phyloP scores from a whole-genome alignment of 2,329 filamentous ascomycete species.

The Phaeophleospora eucalypticola region DNA sequence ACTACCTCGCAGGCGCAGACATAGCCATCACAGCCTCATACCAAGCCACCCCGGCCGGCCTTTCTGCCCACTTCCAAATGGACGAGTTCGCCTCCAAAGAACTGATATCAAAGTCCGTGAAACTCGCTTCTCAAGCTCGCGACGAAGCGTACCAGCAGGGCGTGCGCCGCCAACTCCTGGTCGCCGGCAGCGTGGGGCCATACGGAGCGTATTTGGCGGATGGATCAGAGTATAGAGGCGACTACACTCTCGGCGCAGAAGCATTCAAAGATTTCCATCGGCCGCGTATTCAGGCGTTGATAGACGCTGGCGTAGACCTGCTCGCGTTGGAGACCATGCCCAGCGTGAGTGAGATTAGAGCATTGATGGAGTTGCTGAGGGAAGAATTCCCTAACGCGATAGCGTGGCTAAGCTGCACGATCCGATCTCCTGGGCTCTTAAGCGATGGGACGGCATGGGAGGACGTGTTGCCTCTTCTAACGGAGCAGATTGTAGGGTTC shows the following conservation, averaged over 20 bases:
- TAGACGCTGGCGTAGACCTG: constrained; percentile 41
- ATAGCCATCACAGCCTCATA: constrained; percentile 48
- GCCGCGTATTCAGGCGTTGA: constrained; percentile 38
- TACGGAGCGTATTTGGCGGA: constrained; percentile 47
- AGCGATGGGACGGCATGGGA: constrained; percentile 41
- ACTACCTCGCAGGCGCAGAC: constrained; percentile 43
- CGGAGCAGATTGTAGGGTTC: constrained; percentile 37
- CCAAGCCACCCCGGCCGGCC: constrained; percentile 42
- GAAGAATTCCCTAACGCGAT: constrained; percentile 36
- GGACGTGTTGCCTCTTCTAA: constrained; percentile 32
- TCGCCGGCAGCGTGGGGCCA: constrained; percentile 47
- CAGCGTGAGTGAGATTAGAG: constrained; percentile 36
- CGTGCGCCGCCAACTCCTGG: constrained; percentile 25
- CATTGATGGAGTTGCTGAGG: constrained; percentile 37
- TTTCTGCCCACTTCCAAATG: constrained; percentile 37
- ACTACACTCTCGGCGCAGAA: constrained; percentile 32
- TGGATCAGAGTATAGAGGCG: constrained; percentile 45
- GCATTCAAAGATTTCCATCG: constrained; percentile 43
- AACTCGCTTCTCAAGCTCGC: constrained; percentile 38
- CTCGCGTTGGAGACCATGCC: constrained; percentile 47
- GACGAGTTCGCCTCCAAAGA: constrained; percentile 31
- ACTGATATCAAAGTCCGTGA: constrained; percentile 40
- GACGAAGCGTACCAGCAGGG: constrained; percentile 28
- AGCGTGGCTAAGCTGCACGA: constrained; percentile 43
- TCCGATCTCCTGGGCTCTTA: constrained; percentile 35